Percentiles rank a stretch among this genome's conserved stretches.
phyloP scores from a whole-genome alignment of 2,329 filamentous ascomycete species.

The Coniochaeta sp. region DNA sequence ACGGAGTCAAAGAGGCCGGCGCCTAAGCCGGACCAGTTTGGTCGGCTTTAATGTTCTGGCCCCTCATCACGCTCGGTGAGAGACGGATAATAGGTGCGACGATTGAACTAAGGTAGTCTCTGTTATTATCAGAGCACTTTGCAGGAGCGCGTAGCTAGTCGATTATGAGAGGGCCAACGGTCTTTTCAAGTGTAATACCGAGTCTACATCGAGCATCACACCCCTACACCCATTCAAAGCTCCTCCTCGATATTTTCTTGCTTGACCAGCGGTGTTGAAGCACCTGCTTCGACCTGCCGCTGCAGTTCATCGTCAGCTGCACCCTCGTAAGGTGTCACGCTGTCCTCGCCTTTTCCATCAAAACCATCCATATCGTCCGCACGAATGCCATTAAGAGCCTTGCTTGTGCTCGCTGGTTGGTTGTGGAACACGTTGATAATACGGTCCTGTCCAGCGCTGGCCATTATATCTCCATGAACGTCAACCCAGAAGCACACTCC shows the following conservation, averaged over 20 bases:
- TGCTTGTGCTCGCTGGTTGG: constrained; percentile 11
- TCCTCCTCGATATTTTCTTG: constrained; percentile 31
- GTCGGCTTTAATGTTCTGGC: background rate
- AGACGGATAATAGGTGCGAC: background rate
- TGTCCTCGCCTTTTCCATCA: constrained; percentile 2
- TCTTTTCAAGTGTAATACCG: too few species aligned
- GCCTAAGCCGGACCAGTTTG: background rate
- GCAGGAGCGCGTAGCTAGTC: background rate
- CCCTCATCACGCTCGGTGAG: background rate
- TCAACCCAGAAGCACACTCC: constrained; percentile 63
- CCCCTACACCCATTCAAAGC: constrained; percentile 1
- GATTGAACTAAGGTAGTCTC: background rate
- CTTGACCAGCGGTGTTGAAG: constrained; percentile 32
- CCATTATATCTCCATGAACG: constrained; percentile 47
- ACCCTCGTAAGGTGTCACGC: constrained; percentile 15
- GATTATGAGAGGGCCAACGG: background rate
- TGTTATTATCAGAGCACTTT: background rate
- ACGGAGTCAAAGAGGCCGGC: background rate
- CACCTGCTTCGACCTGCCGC: constrained; percentile 19
- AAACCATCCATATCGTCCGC: constrained; percentile 4
- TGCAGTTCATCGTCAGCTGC: constrained; percentile 52
- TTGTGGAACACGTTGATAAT: constrained; percentile 42
- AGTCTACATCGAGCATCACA: background rate
- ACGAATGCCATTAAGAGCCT: constrained; percentile 10
- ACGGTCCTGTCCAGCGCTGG: constrained; percentile 49